phyloP scores from a whole-genome alignment of 805 yeast genomes.

The Tetrapisispora fleetii region DNA sequence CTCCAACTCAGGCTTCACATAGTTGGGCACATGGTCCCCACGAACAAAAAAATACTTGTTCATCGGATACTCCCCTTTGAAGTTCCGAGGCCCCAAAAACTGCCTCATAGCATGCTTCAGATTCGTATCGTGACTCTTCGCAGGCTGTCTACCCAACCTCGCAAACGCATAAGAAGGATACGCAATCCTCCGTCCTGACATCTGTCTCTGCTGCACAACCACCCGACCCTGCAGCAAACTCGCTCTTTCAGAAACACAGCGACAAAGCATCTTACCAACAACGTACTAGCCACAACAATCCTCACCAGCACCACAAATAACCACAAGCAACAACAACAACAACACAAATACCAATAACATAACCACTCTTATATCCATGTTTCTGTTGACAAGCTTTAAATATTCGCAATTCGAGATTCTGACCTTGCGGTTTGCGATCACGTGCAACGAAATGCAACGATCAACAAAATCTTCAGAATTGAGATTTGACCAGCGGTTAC shows the following conservation, averaged over 20 bases:
- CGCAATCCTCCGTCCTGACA: constrained; percentile 43
- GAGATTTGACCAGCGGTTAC: too few species aligned
- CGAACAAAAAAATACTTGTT: constrained; percentile 69
- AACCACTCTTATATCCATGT: too few species aligned
- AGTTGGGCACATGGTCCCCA: constrained; percentile 61
- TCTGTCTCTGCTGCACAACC: constrained; percentile 21
- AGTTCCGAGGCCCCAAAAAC: constrained; percentile 76
- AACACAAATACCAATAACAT: too few species aligned
- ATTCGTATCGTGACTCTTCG: constrained; percentile 38
- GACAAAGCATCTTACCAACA: not conserved
- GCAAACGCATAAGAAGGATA: constrained; percentile 44
- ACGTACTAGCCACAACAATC: too few species aligned
- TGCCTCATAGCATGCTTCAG: constrained; percentile 55
- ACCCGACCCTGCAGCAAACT: not conserved
- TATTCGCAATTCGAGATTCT: too few species aligned
- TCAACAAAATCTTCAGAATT: too few species aligned
- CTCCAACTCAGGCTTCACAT: constrained; percentile 49
- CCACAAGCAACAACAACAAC: too few species aligned
- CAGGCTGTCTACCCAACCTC: constrained; percentile 33
- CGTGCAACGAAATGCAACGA: too few species aligned
- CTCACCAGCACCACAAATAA: too few species aligned
- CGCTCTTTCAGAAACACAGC: not conserved
- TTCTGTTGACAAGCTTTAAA: too few species aligned
- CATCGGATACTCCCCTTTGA: constrained; percentile 67
- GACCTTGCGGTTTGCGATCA: too few species aligned